Conservation (phyloP, 2,329 filamentous ascomycete genomes). For the Rhinocladiella similis region DNA sequence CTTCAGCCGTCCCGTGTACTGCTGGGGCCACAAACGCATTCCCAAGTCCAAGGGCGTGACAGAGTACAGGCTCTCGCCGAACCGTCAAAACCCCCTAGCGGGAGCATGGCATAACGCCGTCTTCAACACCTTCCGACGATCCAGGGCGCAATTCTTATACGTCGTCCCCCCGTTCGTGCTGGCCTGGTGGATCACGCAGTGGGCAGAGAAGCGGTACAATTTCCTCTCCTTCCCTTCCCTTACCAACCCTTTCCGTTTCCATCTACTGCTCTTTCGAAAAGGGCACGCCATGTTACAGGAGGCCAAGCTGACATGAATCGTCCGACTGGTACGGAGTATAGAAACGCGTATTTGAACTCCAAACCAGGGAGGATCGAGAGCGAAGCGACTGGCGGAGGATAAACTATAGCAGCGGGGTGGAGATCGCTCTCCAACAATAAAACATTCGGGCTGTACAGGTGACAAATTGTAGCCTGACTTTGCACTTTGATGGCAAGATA, state of each 20-base stretch:
- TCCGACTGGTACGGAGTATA: conserved; percentile 21
- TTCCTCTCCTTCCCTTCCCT: background rate
- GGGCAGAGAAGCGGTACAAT: conserved; percentile 56
- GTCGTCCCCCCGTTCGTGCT: conserved; percentile 74
- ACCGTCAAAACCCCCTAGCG: conserved; percentile 85
- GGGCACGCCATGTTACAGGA: no score
- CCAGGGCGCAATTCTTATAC: conserved; percentile 83
- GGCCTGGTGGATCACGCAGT: conserved; percentile 81
- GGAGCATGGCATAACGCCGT: conserved; percentile 75
- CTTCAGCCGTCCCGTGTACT: conserved; percentile 16
- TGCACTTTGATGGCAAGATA: no score
- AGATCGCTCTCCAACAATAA: background rate
- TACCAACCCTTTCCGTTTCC: background rate
- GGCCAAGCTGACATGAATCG: background rate
- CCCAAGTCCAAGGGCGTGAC: conserved; percentile 60
- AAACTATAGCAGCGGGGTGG: background rate
- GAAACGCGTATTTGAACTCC: conserved; percentile 51
- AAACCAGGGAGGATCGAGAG: conserved; percentile 39
- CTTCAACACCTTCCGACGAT: conserved; percentile 94
- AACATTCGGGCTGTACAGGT: no score
- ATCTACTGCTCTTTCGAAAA: background rate
- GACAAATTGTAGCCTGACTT: no score
- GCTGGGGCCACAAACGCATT: conserved; percentile 26
- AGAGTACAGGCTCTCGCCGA: conserved; percentile 75
- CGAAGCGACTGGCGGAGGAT: background rate